These are phyloP conservation scores for Aspergillus sp. DNA, from an alignment of 2,329 filamentous ascomycete species.

Conservation along the genomic window DNA sequence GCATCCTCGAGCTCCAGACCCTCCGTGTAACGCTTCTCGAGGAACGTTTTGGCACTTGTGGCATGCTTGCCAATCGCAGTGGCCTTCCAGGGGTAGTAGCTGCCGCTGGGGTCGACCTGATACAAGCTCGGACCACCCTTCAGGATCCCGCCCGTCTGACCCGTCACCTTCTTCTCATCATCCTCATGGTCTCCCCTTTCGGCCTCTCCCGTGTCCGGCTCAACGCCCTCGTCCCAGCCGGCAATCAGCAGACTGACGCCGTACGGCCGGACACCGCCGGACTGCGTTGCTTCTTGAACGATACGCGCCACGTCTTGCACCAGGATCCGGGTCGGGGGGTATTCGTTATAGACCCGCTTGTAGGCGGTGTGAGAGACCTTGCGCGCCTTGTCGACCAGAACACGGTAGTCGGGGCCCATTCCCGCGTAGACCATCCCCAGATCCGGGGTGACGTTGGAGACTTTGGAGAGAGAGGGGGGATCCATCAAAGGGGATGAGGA, in stretches of 20 bases:
- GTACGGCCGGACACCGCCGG: constrained; percentile 91
- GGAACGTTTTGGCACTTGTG: constrained; percentile 94
- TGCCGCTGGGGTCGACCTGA: constrained; percentile 97
- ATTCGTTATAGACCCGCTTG: constrained; percentile 99
- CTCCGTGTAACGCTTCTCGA: constrained; percentile 98
- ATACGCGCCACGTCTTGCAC: constrained; percentile 96
- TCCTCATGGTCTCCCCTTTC: constrained; percentile 45
- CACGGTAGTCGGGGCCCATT: constrained; percentile 97
- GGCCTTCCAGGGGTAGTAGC: constrained; percentile 99
- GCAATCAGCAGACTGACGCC: constrained; percentile 92
- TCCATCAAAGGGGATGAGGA: constrained; percentile 96
- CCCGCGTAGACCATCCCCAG: constrained; percentile 99
- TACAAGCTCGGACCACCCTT: constrained; percentile 97
- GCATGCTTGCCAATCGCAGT: constrained; percentile 98
- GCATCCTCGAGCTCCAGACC: constrained; percentile 95
- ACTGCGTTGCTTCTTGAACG: constrained; percentile 98
- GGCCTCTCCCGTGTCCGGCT: constrained; percentile 67
- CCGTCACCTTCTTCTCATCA: constrained; percentile 60
- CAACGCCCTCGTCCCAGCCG: constrained; percentile 93
- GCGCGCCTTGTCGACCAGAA: constrained; percentile 92
- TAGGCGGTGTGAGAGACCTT: constrained; percentile 98
- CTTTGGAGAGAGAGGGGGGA: constrained; percentile 87
- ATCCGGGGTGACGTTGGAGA: constrained; percentile 95
- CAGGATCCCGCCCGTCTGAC: constrained; percentile 88
- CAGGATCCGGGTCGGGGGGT: constrained; percentile 97